phyloP scores from a whole-genome alignment of 306 rosid species.

The Chamaecrista fasciculata region DNA sequence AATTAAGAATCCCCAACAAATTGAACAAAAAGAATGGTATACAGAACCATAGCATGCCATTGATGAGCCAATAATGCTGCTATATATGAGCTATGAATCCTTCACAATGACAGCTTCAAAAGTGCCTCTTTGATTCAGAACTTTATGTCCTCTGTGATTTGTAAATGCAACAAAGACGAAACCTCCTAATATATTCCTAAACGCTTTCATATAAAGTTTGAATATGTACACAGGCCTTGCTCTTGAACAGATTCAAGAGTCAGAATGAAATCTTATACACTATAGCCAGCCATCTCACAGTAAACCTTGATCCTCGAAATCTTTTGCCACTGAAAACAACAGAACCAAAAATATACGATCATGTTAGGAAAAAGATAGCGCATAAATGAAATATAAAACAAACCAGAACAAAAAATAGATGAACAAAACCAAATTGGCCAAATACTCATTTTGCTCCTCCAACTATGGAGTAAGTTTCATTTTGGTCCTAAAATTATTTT shows the following conservation, averaged over 20 bases:
- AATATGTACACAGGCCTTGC: conserved; percentile 34
- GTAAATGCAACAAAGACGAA: conserved; percentile 22
- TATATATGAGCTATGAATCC: neutral
- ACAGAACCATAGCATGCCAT: neutral
- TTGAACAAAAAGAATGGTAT: conserved; percentile 1
- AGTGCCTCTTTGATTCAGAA: conserved; percentile 6
- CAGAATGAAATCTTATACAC: no score
- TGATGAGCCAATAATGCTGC: conserved; percentile 6
- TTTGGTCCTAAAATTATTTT: no score
- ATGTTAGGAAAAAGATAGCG: conserved; percentile 1
- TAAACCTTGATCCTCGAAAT: conserved; percentile 49
- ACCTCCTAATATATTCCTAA: conserved; percentile 9
- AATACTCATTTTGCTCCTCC: no score
- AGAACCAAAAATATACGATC: neutral
- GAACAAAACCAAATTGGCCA: no score
- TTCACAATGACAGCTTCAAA: neutral
- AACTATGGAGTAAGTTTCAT: no score
- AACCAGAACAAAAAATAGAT: neutral
- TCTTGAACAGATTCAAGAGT: conserved; percentile 27
- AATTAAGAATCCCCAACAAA: conserved; percentile 14
- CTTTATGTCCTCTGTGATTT: conserved; percentile 8
- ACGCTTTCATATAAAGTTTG: conserved; percentile 16
- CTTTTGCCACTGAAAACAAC: conserved; percentile 54
- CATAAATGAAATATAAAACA: neutral
- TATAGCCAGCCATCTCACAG: conserved; percentile 41